Percentiles rank a stretch among this genome's conserved stretches.
Evolutionary conservation across 441 rosid genomes (phyloP).

Genomic region (Melastoma candidum): DNA sequence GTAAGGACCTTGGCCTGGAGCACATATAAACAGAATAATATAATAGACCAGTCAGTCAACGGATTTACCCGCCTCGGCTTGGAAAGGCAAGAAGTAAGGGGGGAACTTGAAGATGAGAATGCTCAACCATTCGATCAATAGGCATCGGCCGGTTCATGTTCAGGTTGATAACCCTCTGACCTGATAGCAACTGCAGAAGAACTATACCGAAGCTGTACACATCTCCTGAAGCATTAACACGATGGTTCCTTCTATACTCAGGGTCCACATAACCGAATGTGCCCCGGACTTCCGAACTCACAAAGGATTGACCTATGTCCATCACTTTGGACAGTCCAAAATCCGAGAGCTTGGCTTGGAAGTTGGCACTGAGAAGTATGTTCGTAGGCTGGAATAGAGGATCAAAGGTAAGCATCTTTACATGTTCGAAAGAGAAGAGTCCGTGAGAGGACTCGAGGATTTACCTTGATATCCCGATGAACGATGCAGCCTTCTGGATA

Average conservation of each 20-base stretch:
- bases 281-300: slow-evolving; percentile 60
- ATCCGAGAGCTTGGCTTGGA: slow-evolving; percentile 52
- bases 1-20: slow-evolving; percentile 36
- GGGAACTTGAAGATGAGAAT: background rate
- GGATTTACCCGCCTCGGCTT: background rate
- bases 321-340: slow-evolving; percentile 54
- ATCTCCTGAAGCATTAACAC: slow-evolving; percentile 46
- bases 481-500: slow-evolving; percentile 54
- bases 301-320: slow-evolving; percentile 45
- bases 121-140: slow-evolving; percentile 35
- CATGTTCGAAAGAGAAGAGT: slow-evolving; percentile 1
- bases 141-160: slow-evolving; percentile 32
- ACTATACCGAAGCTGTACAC: slow-evolving; percentile 59
- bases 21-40: background rate
- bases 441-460: background rate
- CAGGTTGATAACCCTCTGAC: slow-evolving; percentile 41
- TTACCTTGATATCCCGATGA: slow-evolving; percentile 50
- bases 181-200: slow-evolving; percentile 46
- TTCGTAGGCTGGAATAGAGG: slow-evolving; percentile 38
- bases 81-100: background rate
- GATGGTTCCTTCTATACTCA: slow-evolving; percentile 42
- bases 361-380: slow-evolving; percentile 36
- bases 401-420: background rate
- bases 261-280: slow-evolving; percentile 59
- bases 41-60: background rate